These are phyloP conservation scores for Terana coerulea DNA, from an alignment of 768 basidiomycete species.

Conservation along the genomic window DNA sequence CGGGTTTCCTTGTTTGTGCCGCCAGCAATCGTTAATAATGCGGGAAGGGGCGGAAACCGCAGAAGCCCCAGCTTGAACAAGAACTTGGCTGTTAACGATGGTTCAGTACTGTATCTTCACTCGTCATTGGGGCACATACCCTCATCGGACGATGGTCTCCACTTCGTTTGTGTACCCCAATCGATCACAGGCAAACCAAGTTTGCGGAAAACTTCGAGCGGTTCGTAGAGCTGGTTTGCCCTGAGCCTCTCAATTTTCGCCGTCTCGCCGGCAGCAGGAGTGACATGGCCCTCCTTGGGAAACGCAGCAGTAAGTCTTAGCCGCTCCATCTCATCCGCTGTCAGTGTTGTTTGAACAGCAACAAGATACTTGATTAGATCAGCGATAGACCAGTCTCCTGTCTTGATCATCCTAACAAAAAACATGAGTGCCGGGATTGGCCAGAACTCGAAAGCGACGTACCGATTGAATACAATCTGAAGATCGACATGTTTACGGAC, in stretches of 20 bases:
- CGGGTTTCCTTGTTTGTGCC: constrained; percentile 46
- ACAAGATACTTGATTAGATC: constrained; percentile 88
- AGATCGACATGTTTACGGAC: constrained; percentile 91
- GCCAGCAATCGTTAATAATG: constrained; percentile 67
- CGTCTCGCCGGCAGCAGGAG: background rate
- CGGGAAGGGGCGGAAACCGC: constrained; percentile 63
- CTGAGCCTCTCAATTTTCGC: constrained; percentile 40
- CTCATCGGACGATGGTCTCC: constrained; percentile 83
- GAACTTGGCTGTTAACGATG: constrained; percentile 59
- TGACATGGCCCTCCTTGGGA: constrained; percentile 41
- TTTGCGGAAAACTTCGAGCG: constrained; percentile 62
- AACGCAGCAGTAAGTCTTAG: constrained; percentile 72
- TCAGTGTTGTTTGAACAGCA: constrained; percentile 64
- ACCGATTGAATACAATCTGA: constrained; percentile 91
- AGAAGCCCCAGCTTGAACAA: constrained; percentile 68
- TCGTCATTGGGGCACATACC: constrained; percentile 39
- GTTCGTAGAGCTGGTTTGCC: constrained; percentile 84
- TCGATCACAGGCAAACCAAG: constrained; percentile 81
- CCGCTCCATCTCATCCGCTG: constrained; percentile 51
- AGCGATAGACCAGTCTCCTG: constrained; percentile 84
- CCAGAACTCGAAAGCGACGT: constrained; percentile 19
- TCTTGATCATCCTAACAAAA: constrained; percentile 73
- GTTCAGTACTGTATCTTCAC: too few relatives aligned
- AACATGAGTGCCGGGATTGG: background rate
- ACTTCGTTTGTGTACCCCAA: constrained; percentile 78